These are phyloP conservation scores for Sordaria brevicollis DNA, from an alignment of 495 filamentous ascomycete species.

Conservation along the genomic window DNA sequence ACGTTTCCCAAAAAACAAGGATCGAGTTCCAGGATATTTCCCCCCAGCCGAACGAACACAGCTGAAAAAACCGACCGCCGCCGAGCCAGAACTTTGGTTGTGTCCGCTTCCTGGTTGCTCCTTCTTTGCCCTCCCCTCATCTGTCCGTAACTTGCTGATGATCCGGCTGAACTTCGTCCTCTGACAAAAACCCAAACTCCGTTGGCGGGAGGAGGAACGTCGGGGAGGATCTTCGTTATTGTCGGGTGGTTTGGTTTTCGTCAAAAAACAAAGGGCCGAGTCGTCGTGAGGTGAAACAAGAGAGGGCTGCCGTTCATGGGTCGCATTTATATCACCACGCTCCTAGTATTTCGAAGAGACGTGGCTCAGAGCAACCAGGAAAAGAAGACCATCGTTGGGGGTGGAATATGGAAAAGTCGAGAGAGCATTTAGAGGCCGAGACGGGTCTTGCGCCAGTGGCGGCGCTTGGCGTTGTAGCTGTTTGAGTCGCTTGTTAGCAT, in stretches of 20 bases:
- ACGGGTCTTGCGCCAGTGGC: slow-evolving; percentile 99
- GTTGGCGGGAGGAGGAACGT: background rate
- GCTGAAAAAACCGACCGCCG: background rate
- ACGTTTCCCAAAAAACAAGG: background rate
- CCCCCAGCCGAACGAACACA: background rate
- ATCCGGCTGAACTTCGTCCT: background rate
- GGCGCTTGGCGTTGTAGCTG: slow-evolving; percentile 99
- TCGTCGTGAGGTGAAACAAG: too few relatives aligned
- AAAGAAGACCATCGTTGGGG: slow-evolving; percentile 11
- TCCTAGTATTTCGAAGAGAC: background rate
- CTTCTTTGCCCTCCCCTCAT: background rate
- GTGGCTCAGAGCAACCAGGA: slow-evolving; percentile 5
- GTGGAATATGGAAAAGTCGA: slow-evolving; percentile 18
- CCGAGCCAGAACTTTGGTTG: background rate
- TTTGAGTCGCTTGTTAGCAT: slow-evolving; percentile 1
- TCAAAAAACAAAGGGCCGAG: background rate
- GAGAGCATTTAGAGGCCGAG: slow-evolving; percentile 75
- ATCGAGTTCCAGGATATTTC: background rate
- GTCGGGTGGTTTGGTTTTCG: background rate
- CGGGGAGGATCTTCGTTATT: background rate
- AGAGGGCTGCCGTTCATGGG: background rate
- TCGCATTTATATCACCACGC: background rate
- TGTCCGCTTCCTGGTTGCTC: background rate
- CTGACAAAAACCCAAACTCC: background rate
- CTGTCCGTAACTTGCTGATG: background rate